These are phyloP conservation scores for Mycena pura DNA, from an alignment of 768 basidiomycete species.

Conservation along the genomic window DNA sequence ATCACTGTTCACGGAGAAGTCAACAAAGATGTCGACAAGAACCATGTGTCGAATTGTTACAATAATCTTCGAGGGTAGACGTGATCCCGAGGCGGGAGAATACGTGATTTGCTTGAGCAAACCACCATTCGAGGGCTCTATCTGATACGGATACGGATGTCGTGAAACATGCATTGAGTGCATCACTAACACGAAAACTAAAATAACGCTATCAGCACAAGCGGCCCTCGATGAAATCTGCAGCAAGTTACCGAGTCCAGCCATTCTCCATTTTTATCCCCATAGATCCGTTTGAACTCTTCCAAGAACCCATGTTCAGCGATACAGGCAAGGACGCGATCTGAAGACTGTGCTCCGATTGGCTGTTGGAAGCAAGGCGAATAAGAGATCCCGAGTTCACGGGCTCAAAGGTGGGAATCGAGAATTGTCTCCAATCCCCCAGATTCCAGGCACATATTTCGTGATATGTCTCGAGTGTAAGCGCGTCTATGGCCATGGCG, in stretches of 20 bases:
- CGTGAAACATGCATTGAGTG: background rate
- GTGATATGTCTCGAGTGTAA: background rate
- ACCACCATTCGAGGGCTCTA: background rate
- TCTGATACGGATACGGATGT: background rate
- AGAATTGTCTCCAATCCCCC: background rate
- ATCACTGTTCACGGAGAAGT: background rate
- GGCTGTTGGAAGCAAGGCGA: background rate
- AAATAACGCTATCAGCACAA: background rate
- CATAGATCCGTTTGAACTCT: background rate
- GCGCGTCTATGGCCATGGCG: background rate
- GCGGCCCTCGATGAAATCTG: background rate
- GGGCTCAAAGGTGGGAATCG: background rate
- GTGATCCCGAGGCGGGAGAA: background rate
- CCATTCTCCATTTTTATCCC: background rate
- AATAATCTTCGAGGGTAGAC: background rate
- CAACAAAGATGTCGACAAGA: background rate
- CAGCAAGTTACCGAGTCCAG: conserved; percentile 5
- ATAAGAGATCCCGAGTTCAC: background rate
- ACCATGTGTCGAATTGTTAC: no score
- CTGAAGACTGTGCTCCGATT: background rate
- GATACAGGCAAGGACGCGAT: background rate
- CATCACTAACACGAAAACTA: background rate
- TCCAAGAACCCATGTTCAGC: background rate
- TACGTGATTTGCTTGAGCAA: background rate
- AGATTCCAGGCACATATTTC: background rate